Conservation (phyloP, 2,329 filamentous ascomycete species). For the Exophiala oligosperma region DNA sequence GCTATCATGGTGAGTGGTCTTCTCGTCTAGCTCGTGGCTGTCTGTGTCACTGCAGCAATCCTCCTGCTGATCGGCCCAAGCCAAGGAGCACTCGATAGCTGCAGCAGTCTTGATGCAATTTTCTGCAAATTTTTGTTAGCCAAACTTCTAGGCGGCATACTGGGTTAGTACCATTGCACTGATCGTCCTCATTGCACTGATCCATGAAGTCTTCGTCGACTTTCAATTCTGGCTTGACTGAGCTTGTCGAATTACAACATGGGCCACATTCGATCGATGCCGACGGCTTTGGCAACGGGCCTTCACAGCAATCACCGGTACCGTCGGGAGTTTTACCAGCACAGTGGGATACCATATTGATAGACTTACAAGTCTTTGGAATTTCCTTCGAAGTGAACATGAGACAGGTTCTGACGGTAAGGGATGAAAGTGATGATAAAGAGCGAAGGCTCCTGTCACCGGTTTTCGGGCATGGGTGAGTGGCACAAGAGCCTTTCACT, state of each 20-base stretch:
- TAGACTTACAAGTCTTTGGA: background rate
- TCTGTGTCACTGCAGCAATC: background rate
- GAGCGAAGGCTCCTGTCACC: background rate
- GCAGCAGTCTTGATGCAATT: slow-evolving; percentile 17
- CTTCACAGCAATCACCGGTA: background rate
- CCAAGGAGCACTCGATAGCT: slow-evolving; percentile 12
- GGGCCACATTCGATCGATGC: background rate
- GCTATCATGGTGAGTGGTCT: background rate
- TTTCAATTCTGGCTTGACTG: background rate
- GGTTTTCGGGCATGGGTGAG: background rate
- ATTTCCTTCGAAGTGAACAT: background rate
- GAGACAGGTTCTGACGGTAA: background rate
- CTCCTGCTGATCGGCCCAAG: background rate
- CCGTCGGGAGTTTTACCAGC: background rate
- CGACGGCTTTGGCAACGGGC: background rate
- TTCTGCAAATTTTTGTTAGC: slow-evolving; percentile 12
- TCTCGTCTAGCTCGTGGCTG: background rate
- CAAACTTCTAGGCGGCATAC: background rate
- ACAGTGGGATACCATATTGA: background rate
- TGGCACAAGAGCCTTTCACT: background rate
- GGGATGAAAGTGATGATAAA: background rate
- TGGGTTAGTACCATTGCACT: slow-evolving; percentile 12
- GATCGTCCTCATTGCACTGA: slow-evolving; percentile 13
- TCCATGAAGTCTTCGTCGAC: background rate
- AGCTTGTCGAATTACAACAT: background rate